Evolutionary conservation across 306 rosid species (phyloP).

Genomic region (Malus asiatica): DNA sequence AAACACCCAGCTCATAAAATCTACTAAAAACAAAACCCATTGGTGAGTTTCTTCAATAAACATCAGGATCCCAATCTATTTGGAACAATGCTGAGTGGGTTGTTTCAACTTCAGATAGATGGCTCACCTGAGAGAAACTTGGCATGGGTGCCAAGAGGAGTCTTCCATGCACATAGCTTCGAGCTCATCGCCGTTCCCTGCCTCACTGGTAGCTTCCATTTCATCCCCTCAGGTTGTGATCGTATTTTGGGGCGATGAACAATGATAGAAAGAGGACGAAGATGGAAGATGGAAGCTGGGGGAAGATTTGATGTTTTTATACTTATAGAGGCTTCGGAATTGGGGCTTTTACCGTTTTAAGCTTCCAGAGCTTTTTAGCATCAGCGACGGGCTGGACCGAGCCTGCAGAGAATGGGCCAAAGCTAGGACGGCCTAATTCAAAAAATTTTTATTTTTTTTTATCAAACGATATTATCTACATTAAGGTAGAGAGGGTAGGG

Average conservation of each 20-base stretch:
- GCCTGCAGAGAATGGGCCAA: no score
- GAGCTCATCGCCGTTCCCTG: background rate
- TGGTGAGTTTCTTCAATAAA: background rate
- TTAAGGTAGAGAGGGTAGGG: no score
- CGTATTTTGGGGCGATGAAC: background rate
- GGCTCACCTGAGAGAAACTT: constrained; percentile 7
- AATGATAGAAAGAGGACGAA: background rate
- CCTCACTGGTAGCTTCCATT: background rate
- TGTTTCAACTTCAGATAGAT: background rate
- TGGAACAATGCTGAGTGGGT: background rate
- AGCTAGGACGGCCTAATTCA: no score
- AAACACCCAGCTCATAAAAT: background rate
- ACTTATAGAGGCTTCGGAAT: background rate
- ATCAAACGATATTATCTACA: no score
- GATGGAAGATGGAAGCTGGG: background rate
- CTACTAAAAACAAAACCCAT: background rate
- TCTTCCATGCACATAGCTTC: constrained; percentile 15
- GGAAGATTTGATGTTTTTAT: background rate
- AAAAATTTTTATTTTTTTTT: no score
- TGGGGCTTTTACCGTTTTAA: background rate
- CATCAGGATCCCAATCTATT: background rate
- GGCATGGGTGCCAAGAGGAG: constrained; percentile 18
- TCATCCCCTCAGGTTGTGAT: background rate
- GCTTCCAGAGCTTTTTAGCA: background rate
- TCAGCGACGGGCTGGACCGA: no score